A percentile compares a stretch with the other conserved stretches of the same genome.
Conservation (phyloP, 2,329 filamentous ascomycete species). For the Lecanicillium sp. region DNA sequence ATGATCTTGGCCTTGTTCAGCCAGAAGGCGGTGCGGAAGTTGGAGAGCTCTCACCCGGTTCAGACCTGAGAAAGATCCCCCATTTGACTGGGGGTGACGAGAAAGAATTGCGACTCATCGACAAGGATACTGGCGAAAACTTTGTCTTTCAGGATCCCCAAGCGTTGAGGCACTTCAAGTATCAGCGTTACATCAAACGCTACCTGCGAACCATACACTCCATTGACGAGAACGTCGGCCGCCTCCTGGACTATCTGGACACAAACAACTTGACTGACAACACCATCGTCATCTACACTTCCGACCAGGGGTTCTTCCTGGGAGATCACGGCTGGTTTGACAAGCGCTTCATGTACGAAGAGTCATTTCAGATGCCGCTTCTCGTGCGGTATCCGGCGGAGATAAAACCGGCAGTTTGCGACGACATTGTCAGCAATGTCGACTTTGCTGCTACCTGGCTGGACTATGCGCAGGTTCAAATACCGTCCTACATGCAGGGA, state of each 20-base stretch:
- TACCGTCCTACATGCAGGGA: slow-evolving; percentile 46
- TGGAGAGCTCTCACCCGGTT: slow-evolving; percentile 23
- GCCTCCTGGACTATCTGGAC: slow-evolving; percentile 38
- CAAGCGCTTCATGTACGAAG: slow-evolving; percentile 52
- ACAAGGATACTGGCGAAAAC: slow-evolving; percentile 35
- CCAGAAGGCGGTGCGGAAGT: slow-evolving; percentile 37
- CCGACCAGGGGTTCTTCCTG: slow-evolving; percentile 48
- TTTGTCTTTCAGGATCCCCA: slow-evolving; percentile 34
- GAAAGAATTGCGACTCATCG: slow-evolving; percentile 25
- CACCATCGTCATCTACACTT: slow-evolving; percentile 46
- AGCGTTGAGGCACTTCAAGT: slow-evolving; percentile 46
- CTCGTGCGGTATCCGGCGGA: slow-evolving; percentile 36
- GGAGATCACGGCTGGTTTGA: slow-evolving; percentile 52
- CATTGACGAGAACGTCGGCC: slow-evolving; percentile 45
- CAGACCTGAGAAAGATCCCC: slow-evolving; percentile 18
- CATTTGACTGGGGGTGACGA: slow-evolving; percentile 10
- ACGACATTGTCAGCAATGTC: slow-evolving; percentile 45
- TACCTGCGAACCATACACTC: slow-evolving; percentile 45
- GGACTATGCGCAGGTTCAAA: slow-evolving; percentile 31
- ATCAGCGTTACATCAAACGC: slow-evolving; percentile 48
- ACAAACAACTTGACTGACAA: slow-evolving; percentile 31
- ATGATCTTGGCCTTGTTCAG: slow-evolving; percentile 42
- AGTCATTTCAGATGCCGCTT: slow-evolving; percentile 50
- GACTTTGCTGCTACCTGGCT: slow-evolving; percentile 46
- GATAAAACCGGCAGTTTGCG: slow-evolving; percentile 30